A percentile compares a stretch with the other conserved stretches of the same genome.
phyloP scores from a whole-genome alignment of 805 yeast species.

The Saturnispora sekii region DNA sequence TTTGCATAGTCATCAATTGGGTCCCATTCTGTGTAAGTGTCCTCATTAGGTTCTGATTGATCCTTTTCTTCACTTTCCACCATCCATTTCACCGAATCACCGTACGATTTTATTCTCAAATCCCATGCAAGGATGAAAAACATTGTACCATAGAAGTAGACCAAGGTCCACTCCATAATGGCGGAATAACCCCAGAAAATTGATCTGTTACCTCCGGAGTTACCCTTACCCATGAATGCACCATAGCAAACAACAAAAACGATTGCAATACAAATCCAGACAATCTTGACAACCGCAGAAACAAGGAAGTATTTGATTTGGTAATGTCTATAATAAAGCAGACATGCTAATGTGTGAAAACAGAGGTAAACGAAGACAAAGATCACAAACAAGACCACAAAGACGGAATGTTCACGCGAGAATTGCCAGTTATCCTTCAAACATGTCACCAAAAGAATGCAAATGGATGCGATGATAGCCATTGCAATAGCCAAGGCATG shows the following conservation, averaged over 20 bases:
- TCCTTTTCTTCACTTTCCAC: conserved; percentile 4
- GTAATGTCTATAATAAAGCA: conserved; percentile 18
- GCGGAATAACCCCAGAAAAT: conserved; percentile 43
- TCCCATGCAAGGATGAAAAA: conserved; percentile 59
- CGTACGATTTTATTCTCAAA: conserved; percentile 27
- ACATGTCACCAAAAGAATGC: conserved; percentile 63
- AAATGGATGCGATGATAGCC: conserved; percentile 41
- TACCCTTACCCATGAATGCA: conserved; percentile 18
- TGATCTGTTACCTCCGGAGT: conserved; percentile 19
- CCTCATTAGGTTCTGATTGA: neutral
- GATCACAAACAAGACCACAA: conserved; percentile 67
- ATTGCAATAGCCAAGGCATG: conserved; percentile 20
- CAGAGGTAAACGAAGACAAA: conserved; percentile 47
- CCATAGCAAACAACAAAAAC: conserved; percentile 64
- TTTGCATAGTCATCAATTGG: conserved; percentile 2
- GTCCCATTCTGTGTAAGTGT: conserved; percentile 6
- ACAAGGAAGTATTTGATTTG: conserved; percentile 25
- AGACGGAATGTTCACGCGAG: conserved; percentile 48
- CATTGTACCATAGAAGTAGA: conserved; percentile 75
- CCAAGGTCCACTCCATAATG: conserved; percentile 73
- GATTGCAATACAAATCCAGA: conserved; percentile 62
- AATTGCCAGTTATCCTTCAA: conserved; percentile 50
- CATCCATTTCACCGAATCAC: conserved; percentile 11
- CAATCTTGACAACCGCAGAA: conserved; percentile 42
- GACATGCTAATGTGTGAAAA: conserved; percentile 10